Conservation (phyloP, 441 rosid genomes). For the Syzygium syzygioides region DNA sequence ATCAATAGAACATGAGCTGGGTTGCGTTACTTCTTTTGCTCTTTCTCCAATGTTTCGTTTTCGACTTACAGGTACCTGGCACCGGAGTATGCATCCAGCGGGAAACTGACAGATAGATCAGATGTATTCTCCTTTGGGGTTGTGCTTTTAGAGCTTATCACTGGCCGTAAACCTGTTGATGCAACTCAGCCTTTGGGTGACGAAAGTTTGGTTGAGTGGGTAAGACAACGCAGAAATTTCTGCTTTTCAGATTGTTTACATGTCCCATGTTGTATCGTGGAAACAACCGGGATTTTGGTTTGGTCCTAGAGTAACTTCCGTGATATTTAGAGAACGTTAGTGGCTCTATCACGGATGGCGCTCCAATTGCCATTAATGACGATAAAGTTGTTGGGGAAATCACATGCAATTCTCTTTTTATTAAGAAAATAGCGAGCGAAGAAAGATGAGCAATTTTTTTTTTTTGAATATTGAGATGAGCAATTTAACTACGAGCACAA, state of each 20-base stretch:
- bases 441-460: neutral
- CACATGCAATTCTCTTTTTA: neutral
- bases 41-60: neutral
- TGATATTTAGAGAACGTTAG: neutral
- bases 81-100: conserved; percentile 88
- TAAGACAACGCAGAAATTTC: conserved; percentile 12
- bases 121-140: conserved; percentile 92
- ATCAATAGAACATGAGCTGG: neutral
- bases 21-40: neutral
- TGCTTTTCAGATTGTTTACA: neutral
- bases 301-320: neutral
- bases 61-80: conserved; percentile 66
- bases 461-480: neutral
- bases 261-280: neutral
- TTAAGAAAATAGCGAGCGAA: neutral
- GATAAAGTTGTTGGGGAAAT: neutral
- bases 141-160: conserved; percentile 76
- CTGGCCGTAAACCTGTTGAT: conserved; percentile 79
- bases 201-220: conserved; percentile 93
- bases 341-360: neutral
- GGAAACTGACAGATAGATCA: conserved; percentile 79
- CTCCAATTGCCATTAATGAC: neutral
- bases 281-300: neutral
- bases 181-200: conserved; percentile 71
- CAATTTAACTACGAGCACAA: neutral